Evolutionary conservation across 2,329 filamentous ascomycete species (phyloP).

Genomic region (Talaromyces amestolkiae): DNA sequence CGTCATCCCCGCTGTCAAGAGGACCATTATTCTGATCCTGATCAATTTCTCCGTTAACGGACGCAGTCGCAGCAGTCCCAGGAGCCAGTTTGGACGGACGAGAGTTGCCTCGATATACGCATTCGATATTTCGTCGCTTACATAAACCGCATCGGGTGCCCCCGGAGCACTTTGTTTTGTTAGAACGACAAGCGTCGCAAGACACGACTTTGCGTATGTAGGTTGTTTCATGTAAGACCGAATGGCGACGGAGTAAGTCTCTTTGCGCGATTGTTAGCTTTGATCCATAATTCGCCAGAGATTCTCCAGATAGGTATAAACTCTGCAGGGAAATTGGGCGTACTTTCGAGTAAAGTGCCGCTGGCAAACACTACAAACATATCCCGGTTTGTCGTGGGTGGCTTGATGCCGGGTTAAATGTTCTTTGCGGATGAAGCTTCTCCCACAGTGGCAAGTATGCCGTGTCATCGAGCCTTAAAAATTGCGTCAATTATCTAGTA

Average conservation of each 20-base stretch:
- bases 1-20: not conserved
- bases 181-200: slow-evolving; percentile 14
- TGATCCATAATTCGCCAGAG: not conserved
- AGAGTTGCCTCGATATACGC: not conserved
- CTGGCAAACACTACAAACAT: slow-evolving; percentile 12
- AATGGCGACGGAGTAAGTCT: slow-evolving; percentile 14
- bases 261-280: not conserved
- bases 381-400: not conserved
- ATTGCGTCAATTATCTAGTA: not conserved
- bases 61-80: not conserved
- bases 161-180: slow-evolving; percentile 17
- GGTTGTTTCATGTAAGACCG: slow-evolving; percentile 7
- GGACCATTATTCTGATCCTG: not conserved
- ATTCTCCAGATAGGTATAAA: not conserved
- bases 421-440: slow-evolving; percentile 11
- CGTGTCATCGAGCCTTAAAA: not conserved
- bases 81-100: not conserved
- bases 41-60: not conserved
- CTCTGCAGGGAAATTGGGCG: not conserved
- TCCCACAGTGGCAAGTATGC: slow-evolving; percentile 14
- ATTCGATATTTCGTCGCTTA: slow-evolving; percentile 10
- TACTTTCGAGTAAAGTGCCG: slow-evolving; percentile 11
- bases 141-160: slow-evolving; percentile 8
- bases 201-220: slow-evolving; percentile 7
- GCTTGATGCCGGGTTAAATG: slow-evolving; percentile 16